phyloP scores from a whole-genome alignment of 441 rosid species.

The Populus hybrid region DNA sequence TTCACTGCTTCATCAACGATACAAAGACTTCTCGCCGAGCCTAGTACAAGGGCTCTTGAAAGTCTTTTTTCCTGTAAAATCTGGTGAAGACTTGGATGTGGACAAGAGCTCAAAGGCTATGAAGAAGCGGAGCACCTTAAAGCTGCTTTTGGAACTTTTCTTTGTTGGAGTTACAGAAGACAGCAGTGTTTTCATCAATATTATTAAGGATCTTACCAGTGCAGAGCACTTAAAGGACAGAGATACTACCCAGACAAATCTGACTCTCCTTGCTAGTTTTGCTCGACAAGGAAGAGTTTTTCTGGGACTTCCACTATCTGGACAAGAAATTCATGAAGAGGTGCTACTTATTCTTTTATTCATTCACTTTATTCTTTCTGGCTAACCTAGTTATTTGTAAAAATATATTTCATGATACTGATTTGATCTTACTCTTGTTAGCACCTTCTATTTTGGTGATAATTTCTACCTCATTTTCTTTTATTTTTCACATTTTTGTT shows the following conservation, averaged over 20 bases:
- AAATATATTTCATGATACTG: background rate
- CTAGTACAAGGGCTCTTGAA: slow-evolving; percentile 84
- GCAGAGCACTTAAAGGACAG: slow-evolving; percentile 84
- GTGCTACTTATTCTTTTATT: slow-evolving; percentile 31
- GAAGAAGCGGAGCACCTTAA: slow-evolving; percentile 91
- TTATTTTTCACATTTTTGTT: background rate
- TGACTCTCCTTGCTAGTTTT: slow-evolving; percentile 94
- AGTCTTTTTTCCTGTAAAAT: slow-evolving; percentile 92
- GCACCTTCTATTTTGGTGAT: background rate
- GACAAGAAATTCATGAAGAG: slow-evolving; percentile 79
- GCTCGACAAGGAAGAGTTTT: slow-evolving; percentile 96
- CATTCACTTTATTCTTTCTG: background rate
- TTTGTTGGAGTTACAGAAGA: slow-evolving; percentile 94
- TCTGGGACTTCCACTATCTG: slow-evolving; percentile 80
- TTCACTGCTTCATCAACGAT: slow-evolving; percentile 97
- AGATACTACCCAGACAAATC: slow-evolving; percentile 87
- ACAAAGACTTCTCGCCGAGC: slow-evolving; percentile 88
- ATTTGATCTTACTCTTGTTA: background rate
- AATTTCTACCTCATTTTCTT: background rate
- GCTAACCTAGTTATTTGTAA: background rate
- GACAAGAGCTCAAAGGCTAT: slow-evolving; percentile 87
- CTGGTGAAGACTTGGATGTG: slow-evolving; percentile 77
- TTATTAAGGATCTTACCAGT: slow-evolving; percentile 90
- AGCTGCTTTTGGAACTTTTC: slow-evolving; percentile 88
- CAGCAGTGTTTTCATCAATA: slow-evolving; percentile 63